Evolutionary conservation across 2,329 filamentous ascomycete genomes (phyloP).

Genomic region (Pseudopyricularia cyperi): DNA sequence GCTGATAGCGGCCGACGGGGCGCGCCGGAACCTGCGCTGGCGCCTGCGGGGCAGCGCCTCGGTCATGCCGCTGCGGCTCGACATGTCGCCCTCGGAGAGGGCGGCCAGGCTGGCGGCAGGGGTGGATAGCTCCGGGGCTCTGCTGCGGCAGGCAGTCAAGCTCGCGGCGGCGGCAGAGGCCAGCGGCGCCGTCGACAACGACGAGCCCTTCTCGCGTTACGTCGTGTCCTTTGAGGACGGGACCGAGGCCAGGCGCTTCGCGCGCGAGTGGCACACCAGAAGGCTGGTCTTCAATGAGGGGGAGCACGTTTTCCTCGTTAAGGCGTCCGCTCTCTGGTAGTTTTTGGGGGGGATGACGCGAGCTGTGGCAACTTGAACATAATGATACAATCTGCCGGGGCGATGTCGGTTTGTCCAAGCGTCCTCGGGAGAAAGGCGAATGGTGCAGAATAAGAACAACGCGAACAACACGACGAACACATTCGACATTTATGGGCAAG

Average conservation of each 20-base stretch:
- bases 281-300: slow-evolving; percentile 14
- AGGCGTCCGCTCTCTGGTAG: slow-evolving; percentile 16
- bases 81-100: neutral
- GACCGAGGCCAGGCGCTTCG: slow-evolving; percentile 38
- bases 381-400: too few species aligned
- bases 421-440: neutral
- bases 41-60: slow-evolving; percentile 11
- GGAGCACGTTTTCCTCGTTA: slow-evolving; percentile 7
- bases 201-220: slow-evolving; percentile 28
- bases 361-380: neutral
- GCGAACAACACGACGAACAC: too few species aligned
- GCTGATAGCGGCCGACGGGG: slow-evolving; percentile 28
- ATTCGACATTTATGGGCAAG: neutral
- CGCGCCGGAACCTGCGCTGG: slow-evolving; percentile 26
- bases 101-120: neutral
- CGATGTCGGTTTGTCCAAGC: too few species aligned
- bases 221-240: slow-evolving; percentile 42
- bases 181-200: slow-evolving; percentile 7
- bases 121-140: neutral
- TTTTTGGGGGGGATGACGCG: neutral
- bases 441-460: neutral
- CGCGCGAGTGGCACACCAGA: slow-evolving; percentile 28
- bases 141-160: neutral
- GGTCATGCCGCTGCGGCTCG: slow-evolving; percentile 9
- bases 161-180: neutral